These are phyloP conservation scores for Inga leiocalycina DNA, from an alignment of 306 rosid species.

Conservation along the genomic window DNA sequence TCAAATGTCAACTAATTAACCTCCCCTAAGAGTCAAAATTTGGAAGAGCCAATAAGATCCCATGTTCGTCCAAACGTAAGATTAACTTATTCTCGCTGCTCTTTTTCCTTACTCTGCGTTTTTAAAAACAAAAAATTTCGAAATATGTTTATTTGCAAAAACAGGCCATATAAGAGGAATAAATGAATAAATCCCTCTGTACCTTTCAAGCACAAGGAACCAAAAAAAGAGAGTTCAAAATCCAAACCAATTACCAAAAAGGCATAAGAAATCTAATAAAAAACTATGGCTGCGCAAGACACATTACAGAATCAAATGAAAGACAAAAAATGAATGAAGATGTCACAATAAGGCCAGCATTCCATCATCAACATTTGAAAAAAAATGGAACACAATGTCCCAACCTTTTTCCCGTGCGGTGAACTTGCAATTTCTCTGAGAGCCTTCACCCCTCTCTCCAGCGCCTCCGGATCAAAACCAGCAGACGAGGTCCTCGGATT, in stretches of 20 bases:
- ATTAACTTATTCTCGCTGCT: background rate
- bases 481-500: constrained; percentile 80
- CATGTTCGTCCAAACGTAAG: background rate
- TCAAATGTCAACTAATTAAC: background rate
- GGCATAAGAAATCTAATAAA: background rate
- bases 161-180: background rate
- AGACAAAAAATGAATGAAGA: background rate
- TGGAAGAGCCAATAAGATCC: background rate
- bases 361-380: background rate
- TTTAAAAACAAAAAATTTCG: background rate
- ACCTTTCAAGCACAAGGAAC: background rate
- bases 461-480: constrained; percentile 87
- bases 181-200: background rate
- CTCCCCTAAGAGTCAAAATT: background rate
- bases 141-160: background rate
- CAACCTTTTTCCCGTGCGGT: constrained; percentile 73
- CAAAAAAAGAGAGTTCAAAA: background rate
- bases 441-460: constrained; percentile 76
- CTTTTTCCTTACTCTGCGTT: background rate
- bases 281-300: background rate
- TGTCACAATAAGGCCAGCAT: background rate
- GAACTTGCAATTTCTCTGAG: constrained; percentile 54
- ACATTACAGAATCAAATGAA: background rate
- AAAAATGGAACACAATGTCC: background rate
- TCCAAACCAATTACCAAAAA: background rate